phyloP scores from a whole-genome alignment of 2,329 filamentous ascomycete species.

The Cordyceps cateniannulata region DNA sequence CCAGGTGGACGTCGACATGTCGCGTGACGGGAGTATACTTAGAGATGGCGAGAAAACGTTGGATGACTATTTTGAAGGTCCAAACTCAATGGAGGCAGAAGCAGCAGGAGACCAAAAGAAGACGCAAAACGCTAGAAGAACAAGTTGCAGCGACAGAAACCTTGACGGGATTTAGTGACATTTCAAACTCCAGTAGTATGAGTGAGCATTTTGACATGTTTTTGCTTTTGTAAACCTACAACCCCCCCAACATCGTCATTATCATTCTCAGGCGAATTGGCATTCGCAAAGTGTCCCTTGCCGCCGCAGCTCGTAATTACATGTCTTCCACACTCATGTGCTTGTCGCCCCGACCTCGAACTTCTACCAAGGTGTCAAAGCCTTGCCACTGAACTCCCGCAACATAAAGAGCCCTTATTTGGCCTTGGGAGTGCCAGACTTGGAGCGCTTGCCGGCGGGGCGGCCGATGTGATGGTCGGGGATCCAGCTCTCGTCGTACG shows the following conservation, averaged over 20 bases:
- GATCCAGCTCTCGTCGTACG: constrained; percentile 91
- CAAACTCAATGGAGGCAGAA: too few species aligned
- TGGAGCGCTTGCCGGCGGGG: constrained; percentile 59
- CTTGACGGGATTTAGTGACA: not conserved
- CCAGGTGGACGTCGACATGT: too few species aligned
- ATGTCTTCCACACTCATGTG: not conserved
- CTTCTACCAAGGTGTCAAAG: not conserved
- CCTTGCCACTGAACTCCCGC: not conserved
- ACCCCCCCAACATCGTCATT: not conserved
- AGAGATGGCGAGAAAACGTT: too few species aligned
- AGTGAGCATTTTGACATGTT: not conserved
- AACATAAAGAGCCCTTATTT: constrained; percentile 19
- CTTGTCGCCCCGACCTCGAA: not conserved
- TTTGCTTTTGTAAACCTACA: not conserved
- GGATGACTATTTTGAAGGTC: too few species aligned
- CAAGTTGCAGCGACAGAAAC: too few species aligned
- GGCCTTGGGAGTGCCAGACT: constrained; percentile 43
- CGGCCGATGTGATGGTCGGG: constrained; percentile 83
- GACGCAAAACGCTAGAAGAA: too few species aligned
- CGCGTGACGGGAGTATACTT: too few species aligned
- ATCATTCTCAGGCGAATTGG: not conserved
- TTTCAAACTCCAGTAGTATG: not conserved
- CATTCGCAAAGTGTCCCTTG: not conserved
- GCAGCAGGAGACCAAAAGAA: too few species aligned
- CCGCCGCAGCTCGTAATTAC: not conserved